Percentiles rank a stretch among this genome's conserved stretches.
These are phyloP conservation scores for Hirschfeldia incana DNA, from an alignment of 345 rosid genomes.

Conservation along the genomic window DNA sequence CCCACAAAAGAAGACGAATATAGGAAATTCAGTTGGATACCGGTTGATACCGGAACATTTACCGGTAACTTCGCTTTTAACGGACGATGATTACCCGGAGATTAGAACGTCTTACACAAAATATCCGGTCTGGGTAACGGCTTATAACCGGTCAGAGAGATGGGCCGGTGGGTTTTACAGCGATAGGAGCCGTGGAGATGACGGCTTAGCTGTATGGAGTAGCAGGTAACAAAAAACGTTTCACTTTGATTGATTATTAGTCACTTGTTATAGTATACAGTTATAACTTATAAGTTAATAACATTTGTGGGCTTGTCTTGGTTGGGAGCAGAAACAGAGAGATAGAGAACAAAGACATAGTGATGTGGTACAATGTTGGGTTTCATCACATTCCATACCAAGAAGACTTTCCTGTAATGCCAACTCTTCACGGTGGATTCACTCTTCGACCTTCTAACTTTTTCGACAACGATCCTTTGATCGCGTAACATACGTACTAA, in stretches of 20 bases:
- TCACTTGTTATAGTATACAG: not conserved
- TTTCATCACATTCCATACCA: slow-evolving; percentile 77
- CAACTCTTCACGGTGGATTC: slow-evolving; percentile 59
- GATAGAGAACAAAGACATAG: slow-evolving; percentile 72
- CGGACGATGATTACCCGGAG: slow-evolving; percentile 66
- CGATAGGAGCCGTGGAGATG: slow-evolving; percentile 73
- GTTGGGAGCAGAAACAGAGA: slow-evolving; percentile 54
- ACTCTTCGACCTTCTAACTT: slow-evolving; percentile 72
- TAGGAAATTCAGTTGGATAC: slow-evolving; percentile 69
- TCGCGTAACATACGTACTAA: not conserved
- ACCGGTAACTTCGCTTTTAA: slow-evolving; percentile 49
- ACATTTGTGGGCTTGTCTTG: not conserved
- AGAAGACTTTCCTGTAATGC: slow-evolving; percentile 85
- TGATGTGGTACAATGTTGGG: slow-evolving; percentile 76
- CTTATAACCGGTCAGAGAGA: slow-evolving; percentile 75
- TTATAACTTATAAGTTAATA: too few relatives aligned
- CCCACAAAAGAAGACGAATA: slow-evolving; percentile 56
- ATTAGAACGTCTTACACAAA: slow-evolving; percentile 61
- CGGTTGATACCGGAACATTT: slow-evolving; percentile 55
- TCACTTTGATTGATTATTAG: not conserved
- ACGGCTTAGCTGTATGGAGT: slow-evolving; percentile 72
- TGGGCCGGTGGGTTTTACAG: slow-evolving; percentile 81
- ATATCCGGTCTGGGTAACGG: slow-evolving; percentile 75
- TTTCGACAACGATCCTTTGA: slow-evolving; percentile 62
- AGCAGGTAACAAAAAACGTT: slow-evolving; percentile 40